Conservation (phyloP, 495 filamentous ascomycete genomes). For the Echria macrotheca region DNA sequence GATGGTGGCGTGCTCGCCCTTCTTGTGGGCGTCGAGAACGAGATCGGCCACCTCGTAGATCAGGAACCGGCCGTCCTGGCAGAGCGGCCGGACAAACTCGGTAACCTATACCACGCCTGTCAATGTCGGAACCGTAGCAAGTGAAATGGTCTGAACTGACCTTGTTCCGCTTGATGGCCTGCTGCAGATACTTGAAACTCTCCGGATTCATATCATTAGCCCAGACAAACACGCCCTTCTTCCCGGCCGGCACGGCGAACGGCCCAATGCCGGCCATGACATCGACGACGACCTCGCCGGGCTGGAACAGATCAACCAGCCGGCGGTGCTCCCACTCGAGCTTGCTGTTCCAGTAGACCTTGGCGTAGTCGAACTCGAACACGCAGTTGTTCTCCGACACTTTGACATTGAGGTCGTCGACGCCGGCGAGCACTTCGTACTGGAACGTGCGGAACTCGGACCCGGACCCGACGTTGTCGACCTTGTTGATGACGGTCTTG, state of each 20-base stretch:
- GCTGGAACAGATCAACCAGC: constrained; percentile 68
- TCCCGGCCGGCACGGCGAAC: constrained; percentile 88
- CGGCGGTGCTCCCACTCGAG: constrained; percentile 83
- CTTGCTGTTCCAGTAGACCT: constrained; percentile 96
- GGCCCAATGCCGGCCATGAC: constrained; percentile 98
- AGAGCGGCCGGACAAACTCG: constrained; percentile 70
- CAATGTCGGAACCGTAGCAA: too few relatives aligned
- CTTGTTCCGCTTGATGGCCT: constrained; percentile 73
- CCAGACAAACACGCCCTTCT: constrained; percentile 87
- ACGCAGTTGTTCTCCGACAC: constrained; percentile 57
- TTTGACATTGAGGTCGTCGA: constrained; percentile 72
- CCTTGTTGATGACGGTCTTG: constrained; percentile 92
- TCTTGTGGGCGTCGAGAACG: constrained; percentile 50
- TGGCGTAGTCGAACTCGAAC: constrained; percentile 70
- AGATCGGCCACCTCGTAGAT: constrained; percentile 61
- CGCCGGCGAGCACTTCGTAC: constrained; percentile 85
- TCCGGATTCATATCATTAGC: constrained; percentile 97
- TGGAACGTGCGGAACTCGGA: constrained; percentile 88
- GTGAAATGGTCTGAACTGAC: too few relatives aligned
- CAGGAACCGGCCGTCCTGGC: constrained; percentile 74
- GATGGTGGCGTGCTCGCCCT: constrained; percentile 41
- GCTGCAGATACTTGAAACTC: constrained; percentile 63
- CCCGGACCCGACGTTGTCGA: constrained; percentile 75
- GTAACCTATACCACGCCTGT: constrained; percentile 57
- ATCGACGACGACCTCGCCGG: constrained; percentile 87